Percentiles rank a stretch among this genome's conserved stretches.
These are phyloP conservation scores for Leccinum subrobustum DNA, from an alignment of 1,284 basidiomycete species.

Conservation along the genomic window DNA sequence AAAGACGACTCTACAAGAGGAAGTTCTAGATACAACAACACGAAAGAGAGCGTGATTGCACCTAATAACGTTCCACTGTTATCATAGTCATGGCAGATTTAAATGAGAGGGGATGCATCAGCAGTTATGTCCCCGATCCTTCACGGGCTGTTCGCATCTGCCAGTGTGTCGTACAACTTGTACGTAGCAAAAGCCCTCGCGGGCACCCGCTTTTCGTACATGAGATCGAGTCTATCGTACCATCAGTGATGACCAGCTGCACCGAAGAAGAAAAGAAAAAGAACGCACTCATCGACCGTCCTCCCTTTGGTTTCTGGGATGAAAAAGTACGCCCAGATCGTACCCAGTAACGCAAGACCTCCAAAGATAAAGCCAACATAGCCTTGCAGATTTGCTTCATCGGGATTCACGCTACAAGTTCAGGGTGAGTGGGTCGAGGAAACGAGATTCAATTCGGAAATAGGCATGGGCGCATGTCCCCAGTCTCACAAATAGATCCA, in stretches of 20 bases:
- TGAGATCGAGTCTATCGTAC: slow-evolving; percentile 22
- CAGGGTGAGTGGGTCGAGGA: neutral
- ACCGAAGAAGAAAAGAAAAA: neutral
- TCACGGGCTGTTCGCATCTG: neutral
- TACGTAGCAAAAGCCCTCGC: slow-evolving; percentile 20
- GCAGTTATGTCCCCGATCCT: neutral
- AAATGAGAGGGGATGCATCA: neutral
- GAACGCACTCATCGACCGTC: slow-evolving; percentile 32
- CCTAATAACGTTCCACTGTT: neutral
- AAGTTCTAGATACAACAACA: too few relatives aligned
- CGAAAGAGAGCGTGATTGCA: neutral
- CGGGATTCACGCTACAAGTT: slow-evolving; percentile 24
- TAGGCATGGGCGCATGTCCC: too few relatives aligned
- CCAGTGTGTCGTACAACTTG: slow-evolving; percentile 11
- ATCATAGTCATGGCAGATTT: neutral
- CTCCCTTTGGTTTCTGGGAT: slow-evolving; percentile 31
- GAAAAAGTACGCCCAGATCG: slow-evolving; percentile 26
- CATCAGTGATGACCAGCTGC: neutral
- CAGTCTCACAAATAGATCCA: neutral
- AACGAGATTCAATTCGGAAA: neutral
- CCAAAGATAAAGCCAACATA: slow-evolving; percentile 36
- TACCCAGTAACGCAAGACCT: slow-evolving; percentile 19
- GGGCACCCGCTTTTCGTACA: slow-evolving; percentile 25
- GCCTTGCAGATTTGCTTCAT: slow-evolving; percentile 28
- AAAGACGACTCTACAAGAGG: too few relatives aligned